These are phyloP conservation scores for Carpinus fangiana DNA, from an alignment of 306 rosid genomes.

Conservation along the genomic window DNA sequence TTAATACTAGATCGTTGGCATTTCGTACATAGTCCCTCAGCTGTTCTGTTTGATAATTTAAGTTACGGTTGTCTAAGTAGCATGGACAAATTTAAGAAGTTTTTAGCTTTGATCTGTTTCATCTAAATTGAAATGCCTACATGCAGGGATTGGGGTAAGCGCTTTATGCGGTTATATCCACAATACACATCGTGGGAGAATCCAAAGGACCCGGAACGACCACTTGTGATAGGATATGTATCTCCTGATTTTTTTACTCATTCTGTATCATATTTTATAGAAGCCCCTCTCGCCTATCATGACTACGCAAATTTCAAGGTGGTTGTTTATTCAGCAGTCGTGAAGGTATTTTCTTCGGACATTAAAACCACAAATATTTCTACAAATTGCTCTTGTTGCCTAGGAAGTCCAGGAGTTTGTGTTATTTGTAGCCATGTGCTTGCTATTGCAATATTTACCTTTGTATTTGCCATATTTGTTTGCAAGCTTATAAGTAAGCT, in stretches of 20 bases:
- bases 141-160: conserved; percentile 96
- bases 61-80: neutral
- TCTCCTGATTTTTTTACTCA: conserved; percentile 99
- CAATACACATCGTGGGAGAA: conserved; percentile 83
- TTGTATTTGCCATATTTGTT: neutral
- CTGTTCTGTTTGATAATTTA: neutral
- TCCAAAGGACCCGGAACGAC: conserved; percentile 83
- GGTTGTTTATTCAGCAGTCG: conserved; percentile 95
- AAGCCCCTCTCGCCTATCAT: conserved; percentile 88
- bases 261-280: conserved; percentile 92
- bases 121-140: conserved; percentile 18
- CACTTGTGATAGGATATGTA: conserved; percentile 89
- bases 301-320: conserved; percentile 74
- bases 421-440: neutral
- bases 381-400: conserved; percentile 3
- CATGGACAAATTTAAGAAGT: conserved; percentile 2
- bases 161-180: conserved; percentile 79
- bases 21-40: neutral
- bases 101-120: neutral
- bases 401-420: neutral
- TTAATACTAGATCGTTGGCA: neutral
- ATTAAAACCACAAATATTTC: neutral
- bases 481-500: neutral
- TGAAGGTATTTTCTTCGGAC: conserved; percentile 66
- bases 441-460: neutral